Evolutionary conservation across 179 eudicot genomes (phyloP).

Genomic region (Silene vulgaris): DNA sequence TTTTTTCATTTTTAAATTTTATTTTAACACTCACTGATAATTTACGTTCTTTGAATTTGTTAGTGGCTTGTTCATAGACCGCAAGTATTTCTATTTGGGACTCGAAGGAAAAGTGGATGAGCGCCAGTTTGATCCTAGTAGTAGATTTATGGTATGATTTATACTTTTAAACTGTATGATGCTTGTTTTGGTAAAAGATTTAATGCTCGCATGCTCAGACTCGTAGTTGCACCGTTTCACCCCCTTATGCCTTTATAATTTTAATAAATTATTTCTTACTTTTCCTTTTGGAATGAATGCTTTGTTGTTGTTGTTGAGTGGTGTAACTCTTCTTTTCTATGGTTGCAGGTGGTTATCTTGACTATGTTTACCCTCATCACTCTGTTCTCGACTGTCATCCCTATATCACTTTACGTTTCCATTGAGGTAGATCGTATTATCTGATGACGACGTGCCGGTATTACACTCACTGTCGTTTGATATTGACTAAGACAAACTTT

Average conservation of each 20-base stretch:
- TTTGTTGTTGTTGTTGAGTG: slow-evolving; percentile 4
- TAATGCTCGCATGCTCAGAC: not conserved
- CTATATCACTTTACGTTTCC: slow-evolving; percentile 97
- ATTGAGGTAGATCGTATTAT: slow-evolving; percentile 62
- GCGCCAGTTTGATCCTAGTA: slow-evolving; percentile 70
- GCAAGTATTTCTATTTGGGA: slow-evolving; percentile 65
- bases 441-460: not conserved
- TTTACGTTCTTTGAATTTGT: slow-evolving; percentile 2
- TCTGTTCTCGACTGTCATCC: slow-evolving; percentile 91
- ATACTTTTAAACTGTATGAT: slow-evolving; percentile 12
- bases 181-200: slow-evolving; percentile 2
- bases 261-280: too few species aligned
- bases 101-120: slow-evolving; percentile 41
- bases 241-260: not conserved
- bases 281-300: not conserved
- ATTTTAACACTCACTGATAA: too few species aligned
- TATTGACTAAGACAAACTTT: slow-evolving; percentile 9
- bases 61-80: slow-evolving; percentile 75
- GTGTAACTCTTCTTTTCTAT: not conserved
- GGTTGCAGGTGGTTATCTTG: slow-evolving; percentile 63
- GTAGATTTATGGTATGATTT: slow-evolving; percentile 71
- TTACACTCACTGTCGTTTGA: not conserved
- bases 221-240: not conserved
- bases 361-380: slow-evolving; percentile 94
- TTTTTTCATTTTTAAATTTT: too few species aligned